phyloP scores from a whole-genome alignment of 164 flowering plant genomes.

The Berberis thunbergii region DNA sequence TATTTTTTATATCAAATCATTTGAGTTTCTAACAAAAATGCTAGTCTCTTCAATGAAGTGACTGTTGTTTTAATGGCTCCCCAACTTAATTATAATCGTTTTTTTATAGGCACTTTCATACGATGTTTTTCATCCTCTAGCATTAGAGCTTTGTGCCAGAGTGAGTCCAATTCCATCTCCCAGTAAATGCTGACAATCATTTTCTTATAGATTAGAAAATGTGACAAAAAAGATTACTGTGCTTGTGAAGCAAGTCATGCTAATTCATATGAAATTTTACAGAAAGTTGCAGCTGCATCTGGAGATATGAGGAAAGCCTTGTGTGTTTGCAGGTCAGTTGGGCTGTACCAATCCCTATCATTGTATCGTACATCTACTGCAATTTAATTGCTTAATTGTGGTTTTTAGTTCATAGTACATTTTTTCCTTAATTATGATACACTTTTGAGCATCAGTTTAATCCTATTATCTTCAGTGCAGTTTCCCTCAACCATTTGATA shows the following conservation, averaged over 20 bases:
- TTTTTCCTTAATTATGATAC: too few species aligned
- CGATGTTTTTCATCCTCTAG: not conserved
- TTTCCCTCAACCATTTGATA: too few species aligned
- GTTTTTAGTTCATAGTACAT: too few species aligned
- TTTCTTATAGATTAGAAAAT: not conserved
- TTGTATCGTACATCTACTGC: not conserved
- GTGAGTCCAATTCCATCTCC: not conserved
- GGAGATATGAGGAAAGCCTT: constrained; percentile 97
- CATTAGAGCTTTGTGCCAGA: not conserved
- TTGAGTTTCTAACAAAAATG: not conserved
- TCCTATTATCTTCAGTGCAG: too few species aligned
- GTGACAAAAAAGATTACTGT: not conserved
- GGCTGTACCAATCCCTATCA: not conserved
- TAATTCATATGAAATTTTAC: constrained; percentile 11
- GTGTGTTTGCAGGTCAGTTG: constrained; percentile 73
- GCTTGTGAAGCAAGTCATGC: not conserved
- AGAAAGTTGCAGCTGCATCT: constrained; percentile 96
- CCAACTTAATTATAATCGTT: not conserved
- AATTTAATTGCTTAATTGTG: not conserved
- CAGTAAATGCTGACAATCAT: not conserved
- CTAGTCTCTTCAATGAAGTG: too few species aligned
- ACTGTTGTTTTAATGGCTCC: too few species aligned
- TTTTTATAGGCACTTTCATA: not conserved
- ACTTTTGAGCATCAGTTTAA: too few species aligned
- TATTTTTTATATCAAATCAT: not conserved